Percentiles rank a stretch among this genome's conserved stretches.
phyloP scores from a whole-genome alignment of 805 yeast species.

The Debaryomyces maramus region DNA sequence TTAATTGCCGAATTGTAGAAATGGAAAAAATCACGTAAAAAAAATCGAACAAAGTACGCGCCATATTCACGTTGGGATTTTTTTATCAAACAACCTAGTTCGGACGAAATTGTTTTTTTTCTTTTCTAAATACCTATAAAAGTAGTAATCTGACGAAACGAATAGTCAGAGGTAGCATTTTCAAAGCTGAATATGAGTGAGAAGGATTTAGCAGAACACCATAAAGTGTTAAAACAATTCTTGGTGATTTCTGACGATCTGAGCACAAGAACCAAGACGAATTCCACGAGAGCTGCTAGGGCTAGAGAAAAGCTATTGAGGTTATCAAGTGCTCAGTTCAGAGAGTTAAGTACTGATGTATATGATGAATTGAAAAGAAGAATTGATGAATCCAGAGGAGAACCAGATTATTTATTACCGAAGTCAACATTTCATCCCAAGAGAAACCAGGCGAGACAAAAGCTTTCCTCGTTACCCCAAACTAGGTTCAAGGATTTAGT shows the following conservation, averaged over 20 bases:
- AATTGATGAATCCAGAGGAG: constrained; percentile 55
- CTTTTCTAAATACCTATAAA: no score
- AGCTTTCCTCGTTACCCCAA: constrained; percentile 80
- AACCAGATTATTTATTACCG: constrained; percentile 67
- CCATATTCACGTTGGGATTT: no score
- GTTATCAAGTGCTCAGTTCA: constrained; percentile 78
- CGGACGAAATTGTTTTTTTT: neutral
- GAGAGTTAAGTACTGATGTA: constrained; percentile 90
- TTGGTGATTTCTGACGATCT: constrained; percentile 50
- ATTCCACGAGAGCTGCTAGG: constrained; percentile 65
- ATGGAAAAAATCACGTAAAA: no score
- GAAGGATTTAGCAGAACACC: constrained; percentile 44
- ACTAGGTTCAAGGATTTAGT: constrained; percentile 86
- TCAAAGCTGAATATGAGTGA: constrained; percentile 21
- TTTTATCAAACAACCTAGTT: neutral
- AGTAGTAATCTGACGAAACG: no score
- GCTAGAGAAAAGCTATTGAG: constrained; percentile 85
- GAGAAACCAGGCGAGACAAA: constrained; percentile 93
- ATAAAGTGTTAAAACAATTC: constrained; percentile 50
- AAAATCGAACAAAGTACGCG: no score
- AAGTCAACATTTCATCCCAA: constrained; percentile 81
- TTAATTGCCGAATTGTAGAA: no score
- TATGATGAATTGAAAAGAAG: constrained; percentile 89
- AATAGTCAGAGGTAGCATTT: no score
- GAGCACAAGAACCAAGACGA: constrained; percentile 38